A percentile compares a stretch with the other conserved stretches of the same genome.
phyloP scores from a whole-genome alignment of 208 protist genomes.

The Acanthamoeba triangularis region DNA sequence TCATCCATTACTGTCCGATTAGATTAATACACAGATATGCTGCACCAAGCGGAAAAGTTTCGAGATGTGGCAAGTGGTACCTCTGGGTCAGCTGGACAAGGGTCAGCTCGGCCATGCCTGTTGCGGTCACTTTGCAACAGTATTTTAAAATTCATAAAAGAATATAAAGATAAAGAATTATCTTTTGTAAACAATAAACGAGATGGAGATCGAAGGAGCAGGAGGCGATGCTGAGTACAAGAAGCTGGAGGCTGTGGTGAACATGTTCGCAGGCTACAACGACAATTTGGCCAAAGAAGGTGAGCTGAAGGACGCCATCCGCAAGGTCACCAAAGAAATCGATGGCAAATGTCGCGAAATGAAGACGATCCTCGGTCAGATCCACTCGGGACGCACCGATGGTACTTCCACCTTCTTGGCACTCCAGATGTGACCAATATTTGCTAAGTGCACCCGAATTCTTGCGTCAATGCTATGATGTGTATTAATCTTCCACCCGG shows the following conservation, averaged over 20 bases:
- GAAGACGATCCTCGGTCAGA: slow-evolving; percentile 38
- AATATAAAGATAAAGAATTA: too few relatives aligned
- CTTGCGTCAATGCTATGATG: not conserved
- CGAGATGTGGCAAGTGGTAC: too few relatives aligned
- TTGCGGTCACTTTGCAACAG: too few relatives aligned
- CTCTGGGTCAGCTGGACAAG: too few relatives aligned
- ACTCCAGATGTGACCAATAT: too few relatives aligned
- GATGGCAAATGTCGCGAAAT: slow-evolving; percentile 56
- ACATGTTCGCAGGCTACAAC: slow-evolving; percentile 12
- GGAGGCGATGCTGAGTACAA: slow-evolving; percentile 5
- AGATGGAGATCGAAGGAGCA: slow-evolving; percentile 19
- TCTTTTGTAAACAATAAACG: too few relatives aligned
- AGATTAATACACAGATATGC: too few relatives aligned
- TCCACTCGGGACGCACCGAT: slow-evolving; percentile 5
- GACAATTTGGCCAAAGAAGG: not conserved
- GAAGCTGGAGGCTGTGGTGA: slow-evolving; percentile 25
- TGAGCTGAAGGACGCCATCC: slow-evolving; percentile 28
- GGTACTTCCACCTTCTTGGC: not conserved
- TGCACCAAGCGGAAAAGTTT: too few relatives aligned
- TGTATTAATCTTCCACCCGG: not conserved
- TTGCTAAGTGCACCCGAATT: not conserved
- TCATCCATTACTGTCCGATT: too few relatives aligned
- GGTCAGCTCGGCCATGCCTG: too few relatives aligned
- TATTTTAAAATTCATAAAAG: too few relatives aligned
- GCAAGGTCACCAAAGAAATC: slow-evolving; percentile 68